Evolutionary conservation across 208 protist genomes (phyloP), one percentile per base, ranked within the genome.

Genomic region (Tritrichomonas foetus): DNA sequence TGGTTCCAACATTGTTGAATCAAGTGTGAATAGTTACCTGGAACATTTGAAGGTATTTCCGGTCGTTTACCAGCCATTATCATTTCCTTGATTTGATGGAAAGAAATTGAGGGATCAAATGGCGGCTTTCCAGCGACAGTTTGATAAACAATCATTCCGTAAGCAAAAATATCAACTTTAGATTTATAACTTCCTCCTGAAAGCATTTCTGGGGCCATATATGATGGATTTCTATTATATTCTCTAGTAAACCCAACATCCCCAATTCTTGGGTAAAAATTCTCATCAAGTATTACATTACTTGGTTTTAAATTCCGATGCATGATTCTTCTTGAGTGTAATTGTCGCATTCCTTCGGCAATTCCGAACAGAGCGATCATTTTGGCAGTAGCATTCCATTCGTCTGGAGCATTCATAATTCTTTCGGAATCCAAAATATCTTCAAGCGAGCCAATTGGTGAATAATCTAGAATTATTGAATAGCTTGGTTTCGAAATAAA

Each of bases 111-210:
- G 5, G 53, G 53, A 22, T 61, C 53, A 61, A 96, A 96, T 22
- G 96, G 96, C 64, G 94, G 95, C 16, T 72, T 39, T 25, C 96
- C 49, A 36, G 78, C n/a, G 9, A 25, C 13, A 39, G 96, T 44
- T 94, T 96, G 95, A 75, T 96, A 96, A 64, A 96, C 55, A 14
- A 96, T 92, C 49, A 95, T 96, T 47, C 96, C 96, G 30, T 96
- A 93, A 13, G 95, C 78, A 95, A 95, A 96, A n/a, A 96, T 95
- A 47, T 96, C 96, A 20, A 53, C 92, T 75, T 96, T 96, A 0
- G 55, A 39, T 50, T 93, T 61, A 94, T 96, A 96, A 30, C 41
- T 0, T 16, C 44, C 78, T 44, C 78, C 78, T 89, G 78, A 47
- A 16, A 44, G 41, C 3, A 89, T 39, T 94, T 96, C 96, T 47